Conservation (phyloP, 1,284 basidiomycete genomes). For the Trichosporon sp. region DNA sequence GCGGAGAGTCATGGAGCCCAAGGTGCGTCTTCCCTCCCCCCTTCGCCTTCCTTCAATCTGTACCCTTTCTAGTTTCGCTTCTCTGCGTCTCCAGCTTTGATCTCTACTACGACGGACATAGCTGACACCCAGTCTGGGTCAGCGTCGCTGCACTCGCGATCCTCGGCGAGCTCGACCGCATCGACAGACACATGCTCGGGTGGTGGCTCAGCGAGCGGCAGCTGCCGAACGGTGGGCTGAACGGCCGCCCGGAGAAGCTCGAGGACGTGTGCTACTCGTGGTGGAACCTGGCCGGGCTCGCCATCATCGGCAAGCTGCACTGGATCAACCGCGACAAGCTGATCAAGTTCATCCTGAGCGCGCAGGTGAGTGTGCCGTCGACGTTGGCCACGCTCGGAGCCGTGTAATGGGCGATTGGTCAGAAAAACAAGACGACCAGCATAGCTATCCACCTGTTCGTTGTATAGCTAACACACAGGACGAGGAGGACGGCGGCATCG, state of each 20-base stretch:
- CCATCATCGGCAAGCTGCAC: conserved; percentile 73
- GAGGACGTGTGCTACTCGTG: conserved; percentile 97
- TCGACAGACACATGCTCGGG: conserved; percentile 69
- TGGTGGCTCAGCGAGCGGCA: conserved; percentile 95
- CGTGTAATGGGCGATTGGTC: no score
- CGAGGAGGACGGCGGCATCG: conserved; percentile 83
- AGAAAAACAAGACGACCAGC: no score
- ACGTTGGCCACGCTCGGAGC: background rate
- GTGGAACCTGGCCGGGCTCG: conserved; percentile 87
- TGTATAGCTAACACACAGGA: conserved; percentile 60
- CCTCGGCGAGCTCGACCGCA: conserved; percentile 68
- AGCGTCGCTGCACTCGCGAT: conserved; percentile 84
- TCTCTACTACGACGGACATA: background rate
- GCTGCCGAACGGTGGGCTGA: conserved; percentile 85
- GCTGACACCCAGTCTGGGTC: conserved; percentile 66
- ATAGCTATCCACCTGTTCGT: no score
- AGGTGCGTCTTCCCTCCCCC: conserved; percentile 55
- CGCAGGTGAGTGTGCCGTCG: conserved; percentile 60
- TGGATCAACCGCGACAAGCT: conserved; percentile 92
- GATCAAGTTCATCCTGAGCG: conserved; percentile 72
- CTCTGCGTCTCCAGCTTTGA: background rate
- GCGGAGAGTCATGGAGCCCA: conserved; percentile 90
- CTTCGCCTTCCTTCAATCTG: background rate
- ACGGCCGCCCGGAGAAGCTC: conserved; percentile 95
- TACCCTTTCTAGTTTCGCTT: background rate